These are phyloP conservation scores for Paramecium primaurelia DNA, from an alignment of 73 alveolate genomes.

Conservation along the genomic window DNA sequence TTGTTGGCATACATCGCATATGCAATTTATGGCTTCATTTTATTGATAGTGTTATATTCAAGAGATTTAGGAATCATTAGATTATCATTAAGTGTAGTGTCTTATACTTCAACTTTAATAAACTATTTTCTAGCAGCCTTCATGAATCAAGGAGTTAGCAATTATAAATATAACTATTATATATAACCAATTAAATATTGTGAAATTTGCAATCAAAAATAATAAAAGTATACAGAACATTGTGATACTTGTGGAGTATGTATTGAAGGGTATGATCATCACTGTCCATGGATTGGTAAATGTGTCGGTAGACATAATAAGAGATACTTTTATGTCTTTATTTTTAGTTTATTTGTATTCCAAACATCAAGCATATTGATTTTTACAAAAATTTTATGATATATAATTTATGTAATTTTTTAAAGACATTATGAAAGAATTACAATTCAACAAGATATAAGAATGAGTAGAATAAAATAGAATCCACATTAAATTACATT, in stretches of 20 bases:
- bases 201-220: background rate
- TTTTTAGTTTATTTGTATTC: background rate
- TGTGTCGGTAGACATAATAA: conserved; percentile 70
- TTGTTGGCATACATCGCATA: background rate
- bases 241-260: conserved; percentile 76
- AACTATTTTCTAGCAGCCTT: background rate
- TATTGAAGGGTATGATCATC: conserved; percentile 70
- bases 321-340: conserved; percentile 25
- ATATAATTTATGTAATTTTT: background rate
- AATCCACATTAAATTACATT: too few species aligned
- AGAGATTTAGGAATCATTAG: background rate
- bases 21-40: background rate
- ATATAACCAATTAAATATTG: background rate
- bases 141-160: background rate
- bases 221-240: conserved; percentile 7
- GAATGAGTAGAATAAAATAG: too few species aligned
- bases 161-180: background rate
- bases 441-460: too few species aligned
- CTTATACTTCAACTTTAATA: background rate
- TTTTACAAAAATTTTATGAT: background rate
- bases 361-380: background rate
- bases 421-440: too few species aligned
- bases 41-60: background rate
- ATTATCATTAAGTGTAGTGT: background rate
- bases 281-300: conserved; percentile 84